Conservation (phyloP, 2,329 filamentous ascomycete species). For the Aspergillus fischeri region DNA sequence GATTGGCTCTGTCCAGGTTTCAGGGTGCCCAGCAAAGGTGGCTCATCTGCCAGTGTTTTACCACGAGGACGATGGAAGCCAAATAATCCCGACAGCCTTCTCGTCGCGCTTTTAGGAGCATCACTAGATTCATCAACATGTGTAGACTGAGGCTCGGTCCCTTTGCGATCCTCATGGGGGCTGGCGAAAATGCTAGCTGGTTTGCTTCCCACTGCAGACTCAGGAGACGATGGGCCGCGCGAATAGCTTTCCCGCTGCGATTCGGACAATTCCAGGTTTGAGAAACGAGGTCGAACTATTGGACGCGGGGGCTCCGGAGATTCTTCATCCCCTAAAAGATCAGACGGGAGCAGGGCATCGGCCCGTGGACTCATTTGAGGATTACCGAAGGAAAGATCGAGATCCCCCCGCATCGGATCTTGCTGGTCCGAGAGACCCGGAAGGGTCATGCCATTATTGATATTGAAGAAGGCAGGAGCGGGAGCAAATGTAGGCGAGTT, state of each 20-base stretch:
- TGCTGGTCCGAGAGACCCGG: slow-evolving; percentile 39
- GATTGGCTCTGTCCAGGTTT: slow-evolving; percentile 60
- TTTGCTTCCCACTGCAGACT: slow-evolving; percentile 39
- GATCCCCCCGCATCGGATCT: slow-evolving; percentile 44
- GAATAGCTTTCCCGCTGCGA: slow-evolving; percentile 30
- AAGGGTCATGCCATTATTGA: slow-evolving; percentile 60
- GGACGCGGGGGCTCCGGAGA: slow-evolving; percentile 33
- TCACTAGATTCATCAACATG: slow-evolving; percentile 29
- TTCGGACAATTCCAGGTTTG: slow-evolving; percentile 26
- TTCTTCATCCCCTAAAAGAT: slow-evolving; percentile 56
- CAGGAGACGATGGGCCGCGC: slow-evolving; percentile 41
- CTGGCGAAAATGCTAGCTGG: slow-evolving; percentile 45
- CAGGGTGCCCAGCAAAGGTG: slow-evolving; percentile 54
- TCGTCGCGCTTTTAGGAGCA: slow-evolving; percentile 43
- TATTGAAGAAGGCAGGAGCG: slow-evolving; percentile 56
- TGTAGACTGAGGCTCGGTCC: slow-evolving; percentile 32
- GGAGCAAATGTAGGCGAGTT: slow-evolving; percentile 52
- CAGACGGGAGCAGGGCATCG: slow-evolving; percentile 57
- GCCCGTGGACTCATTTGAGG: slow-evolving; percentile 62
- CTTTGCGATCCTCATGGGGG: slow-evolving; percentile 40
- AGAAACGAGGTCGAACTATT: slow-evolving; percentile 25
- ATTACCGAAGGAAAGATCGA: slow-evolving; percentile 53
- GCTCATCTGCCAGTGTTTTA: slow-evolving; percentile 58
- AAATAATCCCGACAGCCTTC: slow-evolving; percentile 56
- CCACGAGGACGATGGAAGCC: slow-evolving; percentile 57